Conservation (phyloP, 345 rosid species). For the Euphorbia lathyris region DNA sequence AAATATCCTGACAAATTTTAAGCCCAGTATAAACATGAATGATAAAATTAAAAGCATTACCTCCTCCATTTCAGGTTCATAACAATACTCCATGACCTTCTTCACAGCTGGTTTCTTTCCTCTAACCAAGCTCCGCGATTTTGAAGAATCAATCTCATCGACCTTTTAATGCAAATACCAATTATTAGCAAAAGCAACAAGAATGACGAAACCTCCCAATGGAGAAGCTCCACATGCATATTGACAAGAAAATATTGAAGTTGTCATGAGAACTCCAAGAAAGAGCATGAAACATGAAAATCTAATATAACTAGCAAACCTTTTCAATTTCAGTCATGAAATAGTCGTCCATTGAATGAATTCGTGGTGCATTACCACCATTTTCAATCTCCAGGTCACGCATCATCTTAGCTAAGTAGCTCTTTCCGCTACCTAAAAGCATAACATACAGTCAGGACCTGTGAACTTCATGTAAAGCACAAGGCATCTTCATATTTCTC, state of each 20-base stretch:
- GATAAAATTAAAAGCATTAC: conserved; percentile 36
- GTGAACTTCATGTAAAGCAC: neutral
- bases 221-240: neutral
- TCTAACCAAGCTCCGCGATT: conserved; percentile 50
- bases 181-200: neutral
- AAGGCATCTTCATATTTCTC: neutral
- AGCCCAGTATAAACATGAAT: neutral
- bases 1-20: neutral
- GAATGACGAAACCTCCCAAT: neutral
- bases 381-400: conserved; percentile 87
- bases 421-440: conserved; percentile 85
- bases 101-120: conserved; percentile 64
- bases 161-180: conserved; percentile 39
- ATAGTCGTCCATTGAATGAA: conserved; percentile 97
- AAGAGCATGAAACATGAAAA: conserved; percentile 7
- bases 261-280: neutral
- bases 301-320: conserved; percentile 38
- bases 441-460: neutral
- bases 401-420: conserved; percentile 86
- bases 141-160: conserved; percentile 60
- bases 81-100: conserved; percentile 88
- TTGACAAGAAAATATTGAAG: conserved; percentile 7
- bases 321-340: conserved; percentile 98
- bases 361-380: conserved; percentile 86
- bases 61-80: conserved; percentile 99